phyloP scores from a whole-genome alignment of 2,329 filamentous ascomycete genomes.

The Ascochyta fabae region DNA sequence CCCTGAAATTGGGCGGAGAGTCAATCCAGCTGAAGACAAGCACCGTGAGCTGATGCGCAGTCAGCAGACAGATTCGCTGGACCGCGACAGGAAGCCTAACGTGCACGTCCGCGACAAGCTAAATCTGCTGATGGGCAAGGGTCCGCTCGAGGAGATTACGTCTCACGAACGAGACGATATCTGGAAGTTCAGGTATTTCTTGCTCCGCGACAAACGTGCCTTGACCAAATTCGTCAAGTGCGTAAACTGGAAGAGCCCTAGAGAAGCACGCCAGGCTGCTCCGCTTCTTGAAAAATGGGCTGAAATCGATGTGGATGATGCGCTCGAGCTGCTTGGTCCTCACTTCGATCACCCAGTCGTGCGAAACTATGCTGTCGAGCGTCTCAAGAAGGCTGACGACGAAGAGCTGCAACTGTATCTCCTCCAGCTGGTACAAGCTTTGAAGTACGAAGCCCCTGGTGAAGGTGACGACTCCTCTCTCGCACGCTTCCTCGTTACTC shows the following conservation, averaged over 20 bases:
- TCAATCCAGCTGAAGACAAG: conserved; percentile 95
- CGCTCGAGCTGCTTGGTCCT: conserved; percentile 89
- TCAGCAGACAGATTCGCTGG: conserved; percentile 89
- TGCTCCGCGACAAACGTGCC: conserved; percentile 84
- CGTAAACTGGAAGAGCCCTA: conserved; percentile 87
- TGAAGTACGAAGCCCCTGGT: conserved; percentile 70
- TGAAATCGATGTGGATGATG: conserved; percentile 96
- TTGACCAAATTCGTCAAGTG: conserved; percentile 98
- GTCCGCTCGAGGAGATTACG: conserved; percentile 85
- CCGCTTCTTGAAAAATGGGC: conserved; percentile 93
- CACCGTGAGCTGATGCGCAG: conserved; percentile 90
- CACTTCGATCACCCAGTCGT: conserved; percentile 89
- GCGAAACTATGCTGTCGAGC: conserved; percentile 89
- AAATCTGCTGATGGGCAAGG: conserved; percentile 88
- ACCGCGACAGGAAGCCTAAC: conserved; percentile 94
- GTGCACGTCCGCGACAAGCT: conserved; percentile 94
- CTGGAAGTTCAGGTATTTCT: conserved; percentile 96
- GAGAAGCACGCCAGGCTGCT: conserved; percentile 86
- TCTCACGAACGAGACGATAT: conserved; percentile 94
- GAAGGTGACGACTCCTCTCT: conserved; percentile 82
- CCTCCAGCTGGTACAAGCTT: conserved; percentile 90
- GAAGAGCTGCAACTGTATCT: conserved; percentile 90
- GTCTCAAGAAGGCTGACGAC: conserved; percentile 89
- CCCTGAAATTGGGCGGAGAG: conserved; percentile 84
- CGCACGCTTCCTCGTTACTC: conserved; percentile 84